Evolutionary conservation across 2,329 filamentous ascomycete genomes (phyloP).

Genomic region (Claviceps cyperi): DNA sequence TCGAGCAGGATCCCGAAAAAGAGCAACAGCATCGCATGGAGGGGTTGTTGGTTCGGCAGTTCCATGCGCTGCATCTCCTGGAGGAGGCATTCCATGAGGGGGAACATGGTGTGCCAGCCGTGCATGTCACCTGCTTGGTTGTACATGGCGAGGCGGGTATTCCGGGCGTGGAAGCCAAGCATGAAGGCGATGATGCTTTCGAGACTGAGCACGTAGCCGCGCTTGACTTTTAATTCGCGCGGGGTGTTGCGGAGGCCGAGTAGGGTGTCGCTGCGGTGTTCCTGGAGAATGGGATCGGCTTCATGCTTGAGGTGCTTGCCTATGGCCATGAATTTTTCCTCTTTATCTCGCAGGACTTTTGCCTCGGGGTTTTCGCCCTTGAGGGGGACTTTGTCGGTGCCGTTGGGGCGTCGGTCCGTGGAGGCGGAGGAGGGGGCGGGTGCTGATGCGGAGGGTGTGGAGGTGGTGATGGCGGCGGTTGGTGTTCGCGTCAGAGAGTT

Average conservation of each 20-base stretch:
- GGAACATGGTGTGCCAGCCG: conserved; percentile 30
- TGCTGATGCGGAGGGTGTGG: conserved; percentile 15
- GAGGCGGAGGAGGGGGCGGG: conserved; percentile 9
- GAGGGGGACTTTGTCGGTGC: conserved; percentile 15
- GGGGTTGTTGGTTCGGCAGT: conserved; percentile 21
- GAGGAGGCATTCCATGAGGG: conserved; percentile 27
- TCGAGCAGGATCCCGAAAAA: conserved; percentile 31
- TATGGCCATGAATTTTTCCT: conserved; percentile 23
- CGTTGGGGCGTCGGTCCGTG: conserved; percentile 16
- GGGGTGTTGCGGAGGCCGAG: conserved; percentile 11
- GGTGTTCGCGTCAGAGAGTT: conserved; percentile 39
- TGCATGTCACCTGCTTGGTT: conserved; percentile 26
- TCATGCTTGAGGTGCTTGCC: conserved; percentile 40
- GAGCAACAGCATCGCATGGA: conserved; percentile 28
- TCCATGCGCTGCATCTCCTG: conserved; percentile 22
- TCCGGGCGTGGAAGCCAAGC: conserved; percentile 35
- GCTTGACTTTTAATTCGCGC: conserved; percentile 22
- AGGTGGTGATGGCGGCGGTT: conserved; percentile 27
- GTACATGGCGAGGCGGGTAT: conserved; percentile 28
- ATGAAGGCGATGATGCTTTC: conserved; percentile 40
- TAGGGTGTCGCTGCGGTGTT: conserved; percentile 11
- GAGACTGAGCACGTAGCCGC: conserved; percentile 28
- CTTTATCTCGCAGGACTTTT: conserved; percentile 19
- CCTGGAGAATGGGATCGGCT: conserved; percentile 30
- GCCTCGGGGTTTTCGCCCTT: conserved; percentile 13